Conservation (phyloP, 805 yeast species). For the Komagataella mondaviorum region DNA sequence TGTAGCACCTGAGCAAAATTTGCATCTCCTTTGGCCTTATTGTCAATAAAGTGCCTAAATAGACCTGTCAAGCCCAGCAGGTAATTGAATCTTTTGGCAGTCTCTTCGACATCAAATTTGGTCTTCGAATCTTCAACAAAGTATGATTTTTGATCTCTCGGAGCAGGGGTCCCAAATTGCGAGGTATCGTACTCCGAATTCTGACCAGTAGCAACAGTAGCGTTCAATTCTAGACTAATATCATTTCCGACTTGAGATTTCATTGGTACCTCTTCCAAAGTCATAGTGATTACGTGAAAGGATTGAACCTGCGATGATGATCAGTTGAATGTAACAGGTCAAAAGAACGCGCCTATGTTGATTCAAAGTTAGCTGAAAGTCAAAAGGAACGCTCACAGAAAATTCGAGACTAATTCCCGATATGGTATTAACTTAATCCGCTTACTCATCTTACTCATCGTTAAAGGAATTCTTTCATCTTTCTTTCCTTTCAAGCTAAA, state of each 20-base stretch:
- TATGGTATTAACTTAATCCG: background rate
- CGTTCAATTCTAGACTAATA: background rate
- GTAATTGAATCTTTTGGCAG: slow-evolving; percentile 70
- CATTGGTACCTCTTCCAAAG: background rate
- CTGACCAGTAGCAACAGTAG: background rate
- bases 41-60: slow-evolving; percentile 77
- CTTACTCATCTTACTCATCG: background rate
- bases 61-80: slow-evolving; percentile 72
- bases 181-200: background rate
- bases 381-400: background rate
- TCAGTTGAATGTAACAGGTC: background rate
- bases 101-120: slow-evolving; percentile 37
- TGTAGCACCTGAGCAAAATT: slow-evolving; percentile 47
- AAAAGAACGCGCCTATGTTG: background rate
- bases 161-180: slow-evolving; percentile 6
- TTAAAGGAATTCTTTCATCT: background rate
- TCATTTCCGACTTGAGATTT: background rate
- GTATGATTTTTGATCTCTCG: slow-evolving; percentile 9
- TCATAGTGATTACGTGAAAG: background rate
- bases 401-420: background rate
- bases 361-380: background rate
- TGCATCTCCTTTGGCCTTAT: slow-evolving; percentile 69
- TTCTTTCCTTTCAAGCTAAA: background rate
- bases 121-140: slow-evolving; percentile 18
- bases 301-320: background rate